A percentile compares a stretch with the other conserved stretches of the same genome.
These are phyloP conservation scores for Fraxinus sp. DNA, from an alignment of 305 asterid species.

Conservation along the genomic window DNA sequence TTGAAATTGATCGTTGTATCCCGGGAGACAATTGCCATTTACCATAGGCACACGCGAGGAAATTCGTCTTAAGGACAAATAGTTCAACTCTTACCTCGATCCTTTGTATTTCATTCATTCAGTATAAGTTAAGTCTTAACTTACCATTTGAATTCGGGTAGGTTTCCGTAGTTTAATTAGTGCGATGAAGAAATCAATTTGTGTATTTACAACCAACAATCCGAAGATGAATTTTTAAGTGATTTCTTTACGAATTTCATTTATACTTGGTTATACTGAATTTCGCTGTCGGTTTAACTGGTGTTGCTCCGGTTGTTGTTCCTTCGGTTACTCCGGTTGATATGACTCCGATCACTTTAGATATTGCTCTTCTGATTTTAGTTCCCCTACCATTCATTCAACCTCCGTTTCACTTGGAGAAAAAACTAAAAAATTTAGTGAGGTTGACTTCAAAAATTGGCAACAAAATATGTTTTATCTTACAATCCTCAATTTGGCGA, in stretches of 20 bases:
- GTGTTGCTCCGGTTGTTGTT: background rate
- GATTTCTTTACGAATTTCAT: background rate
- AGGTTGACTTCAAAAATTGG: background rate
- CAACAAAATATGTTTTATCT: background rate
- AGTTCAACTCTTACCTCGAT: too few relatives aligned
- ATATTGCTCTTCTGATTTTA: background rate
- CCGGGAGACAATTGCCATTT: too few relatives aligned
- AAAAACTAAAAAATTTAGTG: too few relatives aligned
- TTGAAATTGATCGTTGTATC: too few relatives aligned
- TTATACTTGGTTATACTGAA: background rate
- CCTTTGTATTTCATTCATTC: too few relatives aligned
- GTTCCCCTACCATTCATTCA: background rate
- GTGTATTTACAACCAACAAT: background rate
- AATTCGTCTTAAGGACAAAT: too few relatives aligned
- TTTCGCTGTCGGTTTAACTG: background rate
- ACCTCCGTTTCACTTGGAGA: background rate
- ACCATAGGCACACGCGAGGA: too few relatives aligned
- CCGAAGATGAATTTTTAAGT: background rate
- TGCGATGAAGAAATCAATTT: background rate
- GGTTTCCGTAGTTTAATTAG: background rate
- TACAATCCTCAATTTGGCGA: background rate
- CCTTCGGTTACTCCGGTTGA: background rate
- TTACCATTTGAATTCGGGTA: background rate
- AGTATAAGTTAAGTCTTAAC: too few relatives aligned
- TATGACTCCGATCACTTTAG: background rate